Evolutionary conservation across 192 early-diverging fungal species (phyloP).

Genomic region (Chytriomyces sp.): DNA sequence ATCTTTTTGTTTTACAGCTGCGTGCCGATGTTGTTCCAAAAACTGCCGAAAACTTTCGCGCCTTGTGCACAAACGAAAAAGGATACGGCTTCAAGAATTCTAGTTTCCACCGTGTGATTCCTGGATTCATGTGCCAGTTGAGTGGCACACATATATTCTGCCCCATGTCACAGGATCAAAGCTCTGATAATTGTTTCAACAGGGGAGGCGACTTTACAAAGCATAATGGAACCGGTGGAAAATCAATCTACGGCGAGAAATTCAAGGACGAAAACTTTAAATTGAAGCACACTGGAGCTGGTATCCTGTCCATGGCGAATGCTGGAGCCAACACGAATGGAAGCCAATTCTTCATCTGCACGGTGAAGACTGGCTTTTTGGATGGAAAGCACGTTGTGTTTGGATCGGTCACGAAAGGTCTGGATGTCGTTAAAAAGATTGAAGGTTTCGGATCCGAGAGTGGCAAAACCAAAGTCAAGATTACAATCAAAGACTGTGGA

Average conservation of each 20-base stretch:
- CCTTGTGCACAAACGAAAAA: constrained; percentile 58
- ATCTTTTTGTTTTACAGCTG: constrained; percentile 58
- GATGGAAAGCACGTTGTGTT: constrained; percentile 62
- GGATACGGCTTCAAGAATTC: constrained; percentile 78
- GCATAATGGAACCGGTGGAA: constrained; percentile 85
- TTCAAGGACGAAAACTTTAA: constrained; percentile 94
- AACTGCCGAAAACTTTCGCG: constrained; percentile 86
- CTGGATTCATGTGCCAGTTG: constrained; percentile 61
- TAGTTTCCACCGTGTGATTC: constrained; percentile 88
- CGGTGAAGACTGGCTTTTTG: constrained; percentile 79
- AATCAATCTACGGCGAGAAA: constrained; percentile 80
- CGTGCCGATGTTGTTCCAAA: constrained; percentile 68
- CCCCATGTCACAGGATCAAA: neutral
- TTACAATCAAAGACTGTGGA: constrained; percentile 23
- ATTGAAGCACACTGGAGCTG: constrained; percentile 68
- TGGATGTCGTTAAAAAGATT: constrained; percentile 71
- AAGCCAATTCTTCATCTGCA: constrained; percentile 83
- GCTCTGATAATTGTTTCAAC: neutral
- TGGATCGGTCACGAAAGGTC: constrained; percentile 54
- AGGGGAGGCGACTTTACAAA: constrained; percentile 86
- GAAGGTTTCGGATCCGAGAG: constrained; percentile 29
- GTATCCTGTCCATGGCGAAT: constrained; percentile 59
- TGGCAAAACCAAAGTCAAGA: constrained; percentile 36
- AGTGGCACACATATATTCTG: too few species aligned
- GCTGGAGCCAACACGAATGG: constrained; percentile 56